Percentiles rank a stretch among this genome's conserved stretches.
phyloP scores from a whole-genome alignment of 768 basidiomycete species.

The Rhizopogon vulgaris region DNA sequence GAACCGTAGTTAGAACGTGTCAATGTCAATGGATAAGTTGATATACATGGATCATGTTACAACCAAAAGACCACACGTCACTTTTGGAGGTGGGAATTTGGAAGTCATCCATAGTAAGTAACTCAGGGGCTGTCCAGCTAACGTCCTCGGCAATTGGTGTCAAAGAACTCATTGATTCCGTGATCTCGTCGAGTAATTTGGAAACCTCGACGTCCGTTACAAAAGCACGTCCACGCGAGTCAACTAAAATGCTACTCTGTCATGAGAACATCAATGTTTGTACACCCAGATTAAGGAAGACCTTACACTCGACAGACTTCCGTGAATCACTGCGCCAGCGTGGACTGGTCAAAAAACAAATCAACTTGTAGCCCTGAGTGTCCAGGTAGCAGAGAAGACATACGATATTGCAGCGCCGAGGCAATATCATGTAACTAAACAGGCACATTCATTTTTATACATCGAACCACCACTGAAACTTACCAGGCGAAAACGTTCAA shows the following conservation, averaged over 20 bases:
- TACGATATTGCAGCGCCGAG: not conserved
- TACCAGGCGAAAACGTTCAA: not conserved
- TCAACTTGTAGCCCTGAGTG: not conserved
- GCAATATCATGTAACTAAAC: constrained; percentile 1
- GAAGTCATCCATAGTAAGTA: not conserved
- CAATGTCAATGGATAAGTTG: not conserved
- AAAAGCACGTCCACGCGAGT: constrained; percentile 31
- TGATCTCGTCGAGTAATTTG: constrained; percentile 15
- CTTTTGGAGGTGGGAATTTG: not conserved
- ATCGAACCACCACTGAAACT: not conserved
- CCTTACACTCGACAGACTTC: constrained; percentile 2
- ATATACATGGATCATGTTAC: not conserved
- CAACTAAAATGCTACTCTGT: constrained; percentile 38
- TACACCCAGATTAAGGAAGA: not conserved
- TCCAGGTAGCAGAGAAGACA: not conserved
- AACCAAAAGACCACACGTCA: not conserved
- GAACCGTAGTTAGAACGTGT: not conserved
- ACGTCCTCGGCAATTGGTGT: constrained; percentile 1
- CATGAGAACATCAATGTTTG: too few relatives aligned
- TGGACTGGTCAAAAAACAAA: not conserved
- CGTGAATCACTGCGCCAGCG: constrained; percentile 1
- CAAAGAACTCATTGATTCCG: constrained; percentile 18
- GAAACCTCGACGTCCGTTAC: constrained; percentile 41
- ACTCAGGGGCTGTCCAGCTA: constrained; percentile 1
- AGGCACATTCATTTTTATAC: too few relatives aligned